These are phyloP conservation scores for Candida coleopterorum DNA, from an alignment of 805 yeast species.

Conservation along the genomic window DNA sequence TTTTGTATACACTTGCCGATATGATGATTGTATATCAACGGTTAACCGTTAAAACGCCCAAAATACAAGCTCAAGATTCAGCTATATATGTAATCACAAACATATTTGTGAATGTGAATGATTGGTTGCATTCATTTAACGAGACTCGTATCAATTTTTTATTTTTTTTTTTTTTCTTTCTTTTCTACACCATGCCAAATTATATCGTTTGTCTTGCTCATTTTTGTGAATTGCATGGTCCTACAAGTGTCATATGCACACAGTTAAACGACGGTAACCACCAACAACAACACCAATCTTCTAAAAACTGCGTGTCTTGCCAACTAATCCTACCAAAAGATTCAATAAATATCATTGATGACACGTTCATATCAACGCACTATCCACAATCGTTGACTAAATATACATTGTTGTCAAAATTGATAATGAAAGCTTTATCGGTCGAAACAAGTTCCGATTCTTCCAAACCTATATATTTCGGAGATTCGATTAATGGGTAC, in stretches of 20 bases:
- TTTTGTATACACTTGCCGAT: too few species aligned
- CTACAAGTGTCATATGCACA: slow-evolving; percentile 60
- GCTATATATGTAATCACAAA: too few species aligned
- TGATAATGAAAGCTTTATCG: slow-evolving; percentile 59
- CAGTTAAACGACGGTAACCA: slow-evolving; percentile 30
- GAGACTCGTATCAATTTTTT: too few species aligned
- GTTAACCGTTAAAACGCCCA: too few species aligned
- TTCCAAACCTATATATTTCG: slow-evolving; percentile 57
- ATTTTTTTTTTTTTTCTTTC: background rate
- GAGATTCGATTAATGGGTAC: slow-evolving; percentile 57
- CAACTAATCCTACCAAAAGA: slow-evolving; percentile 46
- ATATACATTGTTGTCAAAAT: slow-evolving; percentile 52
- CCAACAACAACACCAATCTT: slow-evolving; percentile 27
- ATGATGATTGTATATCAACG: too few species aligned
- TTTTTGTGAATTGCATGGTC: slow-evolving; percentile 78
- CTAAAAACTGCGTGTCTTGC: slow-evolving; percentile 56
- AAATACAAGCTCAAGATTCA: too few species aligned
- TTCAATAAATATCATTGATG: slow-evolving; percentile 14
- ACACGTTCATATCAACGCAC: slow-evolving; percentile 48
- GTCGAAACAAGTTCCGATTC: slow-evolving; percentile 62
- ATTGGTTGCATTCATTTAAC: too few species aligned
- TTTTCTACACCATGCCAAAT: slow-evolving; percentile 21
- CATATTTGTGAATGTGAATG: too few species aligned
- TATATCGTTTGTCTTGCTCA: slow-evolving; percentile 59
- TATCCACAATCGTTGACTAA: slow-evolving; percentile 48